Percentiles rank a stretch among this genome's conserved stretches.
Evolutionary conservation across 306 rosid genomes (phyloP).

Genomic region (Acacia acuminata): DNA sequence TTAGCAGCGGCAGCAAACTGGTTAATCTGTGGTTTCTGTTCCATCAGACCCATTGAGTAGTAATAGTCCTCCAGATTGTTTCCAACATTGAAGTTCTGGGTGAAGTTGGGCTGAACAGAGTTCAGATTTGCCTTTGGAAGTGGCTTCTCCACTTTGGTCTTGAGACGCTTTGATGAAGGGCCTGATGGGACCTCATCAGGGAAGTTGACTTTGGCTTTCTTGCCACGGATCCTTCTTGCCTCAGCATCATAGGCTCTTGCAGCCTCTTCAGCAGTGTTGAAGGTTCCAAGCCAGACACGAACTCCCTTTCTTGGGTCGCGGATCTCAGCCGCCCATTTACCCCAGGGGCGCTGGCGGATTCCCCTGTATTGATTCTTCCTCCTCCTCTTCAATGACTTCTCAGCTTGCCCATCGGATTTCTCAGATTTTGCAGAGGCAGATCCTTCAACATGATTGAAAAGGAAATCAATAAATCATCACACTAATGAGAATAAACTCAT

Average conservation of each 20-base stretch:
- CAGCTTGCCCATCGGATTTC: constrained; percentile 59
- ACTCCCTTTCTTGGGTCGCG: constrained; percentile 97
- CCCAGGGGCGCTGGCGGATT: constrained; percentile 99
- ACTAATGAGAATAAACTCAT: background rate
- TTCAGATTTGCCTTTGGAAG: constrained; percentile 40
- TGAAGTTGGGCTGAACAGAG: constrained; percentile 46
- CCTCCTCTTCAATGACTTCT: constrained; percentile 69
- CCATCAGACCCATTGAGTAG: constrained; percentile 53
- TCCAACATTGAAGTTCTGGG: constrained; percentile 43
- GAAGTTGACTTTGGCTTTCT: constrained; percentile 93
- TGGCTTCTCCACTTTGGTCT: constrained; percentile 44
- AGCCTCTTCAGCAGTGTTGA: constrained; percentile 98
- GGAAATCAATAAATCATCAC: background rate
- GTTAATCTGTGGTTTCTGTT: constrained; percentile 63
- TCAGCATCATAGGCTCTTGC: constrained; percentile 97
- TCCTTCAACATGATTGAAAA: constrained; percentile 45
- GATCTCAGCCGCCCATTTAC: constrained; percentile 99
- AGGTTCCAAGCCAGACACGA: constrained; percentile 98
- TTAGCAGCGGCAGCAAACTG: constrained; percentile 48
- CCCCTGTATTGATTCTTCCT: constrained; percentile 92
- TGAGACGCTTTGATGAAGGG: constrained; percentile 46
- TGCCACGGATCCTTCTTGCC: constrained; percentile 93
- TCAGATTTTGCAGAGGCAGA: constrained; percentile 47
- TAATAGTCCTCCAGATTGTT: constrained; percentile 45
- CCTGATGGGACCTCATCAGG: constrained; percentile 61